Evolutionary conservation across 257 asterid species (phyloP), one percentile per base, ranked within the genome.

Genomic region (Nicotiana attenuata): DNA sequence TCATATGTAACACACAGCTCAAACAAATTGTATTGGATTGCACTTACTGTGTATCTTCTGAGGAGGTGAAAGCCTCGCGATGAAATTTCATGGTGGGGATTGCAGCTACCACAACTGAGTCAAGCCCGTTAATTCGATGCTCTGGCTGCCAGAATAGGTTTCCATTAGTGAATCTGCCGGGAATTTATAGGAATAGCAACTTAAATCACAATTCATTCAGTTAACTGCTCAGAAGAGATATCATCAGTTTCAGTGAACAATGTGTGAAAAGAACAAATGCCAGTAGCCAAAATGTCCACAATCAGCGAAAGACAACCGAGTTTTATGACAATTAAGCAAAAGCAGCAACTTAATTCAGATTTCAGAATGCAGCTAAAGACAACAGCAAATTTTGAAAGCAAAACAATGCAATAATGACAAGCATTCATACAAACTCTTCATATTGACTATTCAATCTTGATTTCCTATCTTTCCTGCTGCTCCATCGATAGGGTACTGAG

Each of bases 21-120:
- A 75, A 75, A 15, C 17, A 24, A 68, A 28, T 76, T 71, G 53
- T 8, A 82, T 69, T 28, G 26, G 73, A 83, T n/a, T 10, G 64
- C 67, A 89, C 97, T 92, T 89, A 95, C 99, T 92, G 95, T 47
- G 94, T 84, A 85, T 95, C 93, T 86, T 95, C 93, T 84, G 86
- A 80, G 16, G 97, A 86, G 78, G 94, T 84, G 89, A 93, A 91
- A 45, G 92, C 97, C 85, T 90, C 96, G 0, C 87, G 92, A 50
- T 87, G 83, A 87, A 89, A 95, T 91, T 91, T 92, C 94, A 93
- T 86, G 0, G 97, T 89, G 5, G 99, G 99, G 64, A 95, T 95
- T 59, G 98, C 98, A 78, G 94, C 97, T 65, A 95, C 93, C 60
- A 87, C 86, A 59, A 85, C 92, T 8, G 98, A 94, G 85, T 89